phyloP scores from a whole-genome alignment of 768 basidiomycete genomes.

The Podaxis rugospora region DNA sequence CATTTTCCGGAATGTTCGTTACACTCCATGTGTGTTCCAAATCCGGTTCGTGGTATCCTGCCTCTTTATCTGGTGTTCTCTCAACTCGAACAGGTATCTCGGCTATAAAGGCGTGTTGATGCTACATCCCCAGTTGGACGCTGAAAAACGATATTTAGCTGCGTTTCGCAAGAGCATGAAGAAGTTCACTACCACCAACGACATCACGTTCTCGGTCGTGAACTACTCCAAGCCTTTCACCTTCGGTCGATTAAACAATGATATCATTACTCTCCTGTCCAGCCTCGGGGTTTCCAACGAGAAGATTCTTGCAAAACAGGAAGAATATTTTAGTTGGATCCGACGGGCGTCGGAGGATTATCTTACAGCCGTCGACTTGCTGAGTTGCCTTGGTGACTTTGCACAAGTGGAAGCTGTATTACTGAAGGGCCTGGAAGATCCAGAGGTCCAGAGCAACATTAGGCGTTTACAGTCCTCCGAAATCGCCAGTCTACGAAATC shows the following conservation, averaged over 20 bases:
- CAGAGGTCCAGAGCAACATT: conserved; percentile 35
- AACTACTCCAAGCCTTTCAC: conserved; percentile 59
- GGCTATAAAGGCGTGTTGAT: conserved; percentile 72
- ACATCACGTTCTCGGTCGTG: conserved; percentile 64
- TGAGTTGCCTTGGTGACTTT: conserved; percentile 46
- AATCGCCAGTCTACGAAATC: conserved; percentile 46
- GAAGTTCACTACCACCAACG: conserved; percentile 54
- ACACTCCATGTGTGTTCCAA: conserved; percentile 60
- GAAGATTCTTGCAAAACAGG: conserved; percentile 49
- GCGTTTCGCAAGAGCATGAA: conserved; percentile 69
- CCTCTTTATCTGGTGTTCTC: background rate
- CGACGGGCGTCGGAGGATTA: conserved; percentile 41
- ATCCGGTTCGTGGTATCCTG: conserved; percentile 40
- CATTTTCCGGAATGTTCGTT: conserved; percentile 48
- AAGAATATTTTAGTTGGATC: conserved; percentile 58
- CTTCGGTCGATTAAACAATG: conserved; percentile 66
- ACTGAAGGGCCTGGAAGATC: conserved; percentile 49
- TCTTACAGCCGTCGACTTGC: conserved; percentile 50
- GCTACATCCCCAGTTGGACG: conserved; percentile 58
- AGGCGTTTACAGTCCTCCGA: conserved; percentile 43
- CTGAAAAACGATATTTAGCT: conserved; percentile 38
- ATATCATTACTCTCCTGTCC: conserved; percentile 61
- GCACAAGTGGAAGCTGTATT: conserved; percentile 47
- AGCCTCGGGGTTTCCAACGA: conserved; percentile 58
- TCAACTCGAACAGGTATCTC: conserved; percentile 39